A percentile compares a stretch with the other conserved stretches of the same genome.
phyloP scores from a whole-genome alignment of 2,329 filamentous ascomycete species.

The Lecanicillium sp. region DNA sequence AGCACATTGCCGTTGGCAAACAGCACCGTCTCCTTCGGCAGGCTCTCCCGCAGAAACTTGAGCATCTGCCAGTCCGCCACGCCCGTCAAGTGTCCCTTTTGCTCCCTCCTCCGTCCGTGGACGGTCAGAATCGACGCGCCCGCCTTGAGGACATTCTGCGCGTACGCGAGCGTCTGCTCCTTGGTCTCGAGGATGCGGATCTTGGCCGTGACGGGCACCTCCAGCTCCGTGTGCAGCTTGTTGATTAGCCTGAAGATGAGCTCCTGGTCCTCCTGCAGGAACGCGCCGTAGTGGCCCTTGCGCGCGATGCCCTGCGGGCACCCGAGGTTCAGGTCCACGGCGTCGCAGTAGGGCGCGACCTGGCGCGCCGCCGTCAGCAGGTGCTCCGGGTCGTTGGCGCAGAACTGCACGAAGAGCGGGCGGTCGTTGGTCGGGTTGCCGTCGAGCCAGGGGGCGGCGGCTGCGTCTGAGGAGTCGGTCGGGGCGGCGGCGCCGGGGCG shows the following conservation, averaged over 20 bases:
- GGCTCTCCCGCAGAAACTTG: slow-evolving; percentile 70
- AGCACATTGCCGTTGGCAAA: slow-evolving; percentile 97
- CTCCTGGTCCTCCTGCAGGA: slow-evolving; percentile 87
- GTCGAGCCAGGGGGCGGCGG: slow-evolving; percentile 59
- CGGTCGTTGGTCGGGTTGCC: slow-evolving; percentile 80
- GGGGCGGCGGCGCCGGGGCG: slow-evolving; percentile 23
- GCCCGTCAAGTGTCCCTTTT: slow-evolving; percentile 94
- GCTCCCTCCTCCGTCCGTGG: slow-evolving; percentile 80
- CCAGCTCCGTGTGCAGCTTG: slow-evolving; percentile 69
- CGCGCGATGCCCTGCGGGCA: slow-evolving; percentile 94
- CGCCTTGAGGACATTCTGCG: slow-evolving; percentile 75
- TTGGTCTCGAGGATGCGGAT: slow-evolving; percentile 83
- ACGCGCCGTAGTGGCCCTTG: slow-evolving; percentile 87
- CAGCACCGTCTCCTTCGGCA: slow-evolving; percentile 83
- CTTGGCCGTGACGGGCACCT: slow-evolving; percentile 88
- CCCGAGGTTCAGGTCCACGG: slow-evolving; percentile 89
- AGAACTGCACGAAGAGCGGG: slow-evolving; percentile 94
- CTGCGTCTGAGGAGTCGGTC: slow-evolving; percentile 24
- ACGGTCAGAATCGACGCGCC: slow-evolving; percentile 92
- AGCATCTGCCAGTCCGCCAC: slow-evolving; percentile 89
- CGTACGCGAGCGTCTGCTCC: slow-evolving; percentile 84
- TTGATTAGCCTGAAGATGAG: slow-evolving; percentile 78
- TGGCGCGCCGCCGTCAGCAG: slow-evolving; percentile 72
- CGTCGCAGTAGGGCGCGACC: slow-evolving; percentile 84
- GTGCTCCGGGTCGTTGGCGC: slow-evolving; percentile 77